phyloP scores from a whole-genome alignment of 371 early-diverging fungal species.

The Mortierella sp. region DNA sequence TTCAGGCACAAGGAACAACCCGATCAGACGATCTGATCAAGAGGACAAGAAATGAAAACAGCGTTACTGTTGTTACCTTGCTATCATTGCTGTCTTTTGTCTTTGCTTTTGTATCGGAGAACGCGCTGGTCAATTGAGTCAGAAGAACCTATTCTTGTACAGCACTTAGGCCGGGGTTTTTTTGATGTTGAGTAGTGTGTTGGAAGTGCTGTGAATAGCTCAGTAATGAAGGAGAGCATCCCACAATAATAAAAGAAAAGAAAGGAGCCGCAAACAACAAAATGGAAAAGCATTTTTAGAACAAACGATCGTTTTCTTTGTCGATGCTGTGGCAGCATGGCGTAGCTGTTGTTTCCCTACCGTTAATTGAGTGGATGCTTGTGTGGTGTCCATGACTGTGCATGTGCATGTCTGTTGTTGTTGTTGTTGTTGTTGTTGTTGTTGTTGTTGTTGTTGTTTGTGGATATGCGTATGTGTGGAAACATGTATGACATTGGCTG shows the following conservation, averaged over 20 bases:
- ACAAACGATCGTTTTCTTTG: background rate
- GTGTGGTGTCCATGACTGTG: background rate
- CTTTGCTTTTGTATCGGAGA: too few species aligned
- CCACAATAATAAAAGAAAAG: background rate
- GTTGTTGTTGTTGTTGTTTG: background rate
- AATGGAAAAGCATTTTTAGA: background rate
- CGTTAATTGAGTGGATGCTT: background rate
- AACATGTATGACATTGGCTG: too few species aligned
- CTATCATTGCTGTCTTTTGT: too few species aligned
- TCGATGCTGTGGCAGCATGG: background rate
- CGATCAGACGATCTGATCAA: background rate
- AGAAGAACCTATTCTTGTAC: background rate
- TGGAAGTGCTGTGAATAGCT: background rate
- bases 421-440: too few species aligned
- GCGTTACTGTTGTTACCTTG: too few species aligned
- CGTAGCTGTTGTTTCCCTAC: background rate
- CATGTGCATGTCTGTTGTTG: too few species aligned
- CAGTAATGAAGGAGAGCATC: background rate
- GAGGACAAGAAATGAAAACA: background rate
- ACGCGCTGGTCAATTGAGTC: background rate
- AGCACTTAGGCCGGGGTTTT: background rate
- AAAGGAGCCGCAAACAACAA: background rate
- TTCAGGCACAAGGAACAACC: background rate
- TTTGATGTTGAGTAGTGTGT: background rate
- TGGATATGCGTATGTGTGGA: background rate